These are phyloP conservation scores for Eucalyptus sp. DNA, from an alignment of 345 rosid species.

Conservation along the genomic window DNA sequence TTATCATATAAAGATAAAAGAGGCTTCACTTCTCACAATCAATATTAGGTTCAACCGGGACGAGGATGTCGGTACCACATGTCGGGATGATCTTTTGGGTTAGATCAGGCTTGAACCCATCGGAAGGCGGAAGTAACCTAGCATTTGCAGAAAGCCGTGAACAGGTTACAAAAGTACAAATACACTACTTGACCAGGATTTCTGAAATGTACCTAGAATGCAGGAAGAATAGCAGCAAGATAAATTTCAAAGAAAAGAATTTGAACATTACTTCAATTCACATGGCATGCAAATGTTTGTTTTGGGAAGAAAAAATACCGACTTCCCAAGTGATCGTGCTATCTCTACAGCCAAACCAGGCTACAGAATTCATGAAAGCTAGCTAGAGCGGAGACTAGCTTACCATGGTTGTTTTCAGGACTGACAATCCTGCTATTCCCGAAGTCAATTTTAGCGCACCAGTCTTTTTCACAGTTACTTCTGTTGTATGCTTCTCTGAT, in stretches of 20 bases:
- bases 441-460: constrained; percentile 57
- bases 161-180: not conserved
- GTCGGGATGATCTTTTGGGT: no score
- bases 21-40: no score
- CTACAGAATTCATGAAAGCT: not conserved
- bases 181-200: not conserved
- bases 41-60: no score
- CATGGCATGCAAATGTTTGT: not conserved
- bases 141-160: not conserved
- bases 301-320: not conserved
- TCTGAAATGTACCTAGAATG: not conserved
- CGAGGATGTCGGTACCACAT: no score
- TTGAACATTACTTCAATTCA: not conserved
- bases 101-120: no score
- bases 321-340: not conserved
- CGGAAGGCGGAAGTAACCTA: no score
- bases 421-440: constrained; percentile 59
- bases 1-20: no score
- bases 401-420: constrained; percentile 92
- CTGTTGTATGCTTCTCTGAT: constrained; percentile 71
- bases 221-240: not conserved
- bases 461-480: constrained; percentile 55
- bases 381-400: not conserved
- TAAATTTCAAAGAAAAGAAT: not conserved
- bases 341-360: not conserved